Evolutionary conservation across 2,329 filamentous ascomycete genomes (phyloP), one percentile per base, ranked within the genome.

Genomic region (Pseudopyrenochaeta lycopersici): DNA sequence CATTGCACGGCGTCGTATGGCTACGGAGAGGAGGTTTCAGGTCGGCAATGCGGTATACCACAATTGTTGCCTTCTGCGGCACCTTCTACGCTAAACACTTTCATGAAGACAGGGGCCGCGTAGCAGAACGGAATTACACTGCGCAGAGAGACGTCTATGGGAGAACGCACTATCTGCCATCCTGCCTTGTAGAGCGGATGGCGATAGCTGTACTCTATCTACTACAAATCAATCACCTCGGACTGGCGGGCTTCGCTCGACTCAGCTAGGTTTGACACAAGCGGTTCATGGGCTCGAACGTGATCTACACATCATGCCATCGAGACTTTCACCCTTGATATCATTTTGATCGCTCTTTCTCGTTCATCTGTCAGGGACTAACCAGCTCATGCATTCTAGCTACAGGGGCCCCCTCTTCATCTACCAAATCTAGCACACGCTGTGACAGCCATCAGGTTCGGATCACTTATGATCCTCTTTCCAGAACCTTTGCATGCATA

Each of bases 121-220:
- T 46, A 57, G 56, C 54, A 43, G 51, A 50, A 53, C 56, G 54
- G 48, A 54, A 52, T 36, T 40, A 51, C 29, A 50, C 51, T 39
- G 58, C 52, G 49, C 46, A 43, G 50, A 48, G 49, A 49, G 36
- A 51, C 44, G 51, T 52, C 59, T 48, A 58, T 56, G 58, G 64
- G 72, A 74, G 70, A 73, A 74, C 63, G 65, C 71, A 73, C 72
- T 62, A 72, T 66, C 64, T 68, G 70, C 65, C 63, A 66, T 66
- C 56, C 60, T 68, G 71, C 69, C 70, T 56, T 70, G 72, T 60
- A 59, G 65, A 67, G 71, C 72, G 56, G 62, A 65, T 67, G 67
- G 71, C 68, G 68, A 69, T 74, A 63, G 72, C 62, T 72, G 72
- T 71, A 75, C 71, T 73, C 71, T 72, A 66, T 56, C 52, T 68